Percentiles rank a stretch among this genome's conserved stretches.
These are phyloP conservation scores for Pseudogymnoascus sp. DNA, from an alignment of 2,329 filamentous ascomycete species.

Conservation along the genomic window DNA sequence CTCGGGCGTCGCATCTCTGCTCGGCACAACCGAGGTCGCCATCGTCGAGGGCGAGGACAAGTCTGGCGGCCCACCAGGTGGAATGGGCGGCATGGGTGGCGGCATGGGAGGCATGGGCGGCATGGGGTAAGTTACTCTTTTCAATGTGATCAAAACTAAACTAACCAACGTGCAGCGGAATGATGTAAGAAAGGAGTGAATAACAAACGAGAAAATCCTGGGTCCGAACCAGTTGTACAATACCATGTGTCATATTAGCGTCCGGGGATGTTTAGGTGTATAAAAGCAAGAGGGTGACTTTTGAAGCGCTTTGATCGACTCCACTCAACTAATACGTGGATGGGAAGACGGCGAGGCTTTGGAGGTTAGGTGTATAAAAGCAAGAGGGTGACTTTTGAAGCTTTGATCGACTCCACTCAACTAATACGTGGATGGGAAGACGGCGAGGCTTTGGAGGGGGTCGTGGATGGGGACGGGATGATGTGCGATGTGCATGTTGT, in stretches of 20 bases:
- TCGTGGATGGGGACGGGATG: not conserved
- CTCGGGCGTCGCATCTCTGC: constrained; percentile 89
- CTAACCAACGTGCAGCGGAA: constrained; percentile 18
- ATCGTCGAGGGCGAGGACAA: constrained; percentile 98
- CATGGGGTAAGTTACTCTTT: constrained; percentile 45
- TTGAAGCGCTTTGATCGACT: constrained; percentile 1
- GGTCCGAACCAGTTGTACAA: constrained; percentile 6
- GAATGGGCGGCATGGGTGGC: constrained; percentile 58
- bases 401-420: constrained; percentile 7
- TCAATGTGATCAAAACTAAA: not conserved
- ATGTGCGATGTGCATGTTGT: not conserved
- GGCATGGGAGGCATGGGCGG: constrained; percentile 47
- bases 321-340: constrained; percentile 5
- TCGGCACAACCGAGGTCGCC: constrained; percentile 95
- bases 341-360: constrained; percentile 2
- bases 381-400: not conserved
- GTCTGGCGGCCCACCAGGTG: constrained; percentile 57
- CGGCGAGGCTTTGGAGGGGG: not conserved
- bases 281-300: constrained; percentile 2
- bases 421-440: constrained; percentile 4
- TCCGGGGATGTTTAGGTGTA: constrained; percentile 3
- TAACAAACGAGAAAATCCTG: not conserved
- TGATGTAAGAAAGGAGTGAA: constrained; percentile 26
- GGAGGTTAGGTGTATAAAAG: not conserved
- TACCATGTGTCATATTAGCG: constrained; percentile 10